These are phyloP conservation scores for Fomes fomentarius DNA, from an alignment of 1,284 basidiomycete species.

Conservation along the genomic window DNA sequence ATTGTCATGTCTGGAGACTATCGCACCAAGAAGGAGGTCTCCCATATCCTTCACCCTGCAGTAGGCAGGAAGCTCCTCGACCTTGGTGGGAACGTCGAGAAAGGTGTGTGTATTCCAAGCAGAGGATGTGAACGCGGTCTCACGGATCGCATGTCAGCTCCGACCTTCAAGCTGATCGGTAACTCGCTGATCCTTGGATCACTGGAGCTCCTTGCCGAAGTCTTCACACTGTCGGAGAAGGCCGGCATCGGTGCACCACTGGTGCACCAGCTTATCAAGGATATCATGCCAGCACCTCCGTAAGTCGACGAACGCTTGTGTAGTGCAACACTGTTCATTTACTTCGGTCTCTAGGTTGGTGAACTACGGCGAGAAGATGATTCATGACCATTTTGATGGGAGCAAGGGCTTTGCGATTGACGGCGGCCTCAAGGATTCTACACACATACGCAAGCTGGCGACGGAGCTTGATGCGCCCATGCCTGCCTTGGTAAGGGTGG, in stretches of 20 bases:
- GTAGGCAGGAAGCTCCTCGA: slow-evolving; percentile 79
- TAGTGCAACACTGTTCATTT: slow-evolving; percentile 24
- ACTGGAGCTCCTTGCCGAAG: slow-evolving; percentile 81
- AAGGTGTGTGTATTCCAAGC: slow-evolving; percentile 63
- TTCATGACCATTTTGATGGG: slow-evolving; percentile 76
- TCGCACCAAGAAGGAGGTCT: slow-evolving; percentile 81
- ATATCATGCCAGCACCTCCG: slow-evolving; percentile 63
- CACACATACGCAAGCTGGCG: slow-evolving; percentile 66
- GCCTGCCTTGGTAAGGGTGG: slow-evolving; percentile 60
- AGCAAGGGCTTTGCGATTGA: slow-evolving; percentile 84
- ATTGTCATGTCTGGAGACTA: slow-evolving; percentile 85
- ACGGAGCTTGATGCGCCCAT: slow-evolving; percentile 76
- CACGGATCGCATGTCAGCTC: slow-evolving; percentile 47
- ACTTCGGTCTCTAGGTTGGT: slow-evolving; percentile 42
- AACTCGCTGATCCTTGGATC: slow-evolving; percentile 72
- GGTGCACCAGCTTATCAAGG: slow-evolving; percentile 34
- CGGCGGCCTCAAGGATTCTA: slow-evolving; percentile 86
- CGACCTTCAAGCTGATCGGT: slow-evolving; percentile 81
- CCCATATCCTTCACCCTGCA: slow-evolving; percentile 76
- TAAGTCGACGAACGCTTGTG: slow-evolving; percentile 33
- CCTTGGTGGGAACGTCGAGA: slow-evolving; percentile 77
- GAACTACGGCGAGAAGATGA: slow-evolving; percentile 71
- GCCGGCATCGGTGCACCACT: slow-evolving; percentile 70
- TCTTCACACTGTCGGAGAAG: slow-evolving; percentile 84
- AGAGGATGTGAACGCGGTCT: too few relatives aligned